phyloP scores from a whole-genome alignment of 371 early-diverging fungal species.

The Haplosporangium sp. region DNA sequence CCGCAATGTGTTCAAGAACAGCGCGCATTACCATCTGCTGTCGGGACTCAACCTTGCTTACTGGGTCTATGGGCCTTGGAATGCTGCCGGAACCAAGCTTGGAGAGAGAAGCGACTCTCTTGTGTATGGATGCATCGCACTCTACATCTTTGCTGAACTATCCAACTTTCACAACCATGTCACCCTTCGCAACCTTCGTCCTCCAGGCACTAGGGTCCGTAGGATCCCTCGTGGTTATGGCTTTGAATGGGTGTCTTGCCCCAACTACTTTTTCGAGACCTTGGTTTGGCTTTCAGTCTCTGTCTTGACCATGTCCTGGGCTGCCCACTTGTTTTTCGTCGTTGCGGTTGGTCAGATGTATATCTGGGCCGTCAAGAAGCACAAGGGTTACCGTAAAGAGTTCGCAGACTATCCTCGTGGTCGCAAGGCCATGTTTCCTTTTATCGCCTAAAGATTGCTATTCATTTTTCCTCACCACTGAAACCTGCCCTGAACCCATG shows the following conservation, averaged over 20 bases:
- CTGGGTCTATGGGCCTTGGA: constrained; percentile 85
- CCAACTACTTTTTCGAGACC: constrained; percentile 94
- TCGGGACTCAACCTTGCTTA: constrained; percentile 89
- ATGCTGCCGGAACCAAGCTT: constrained; percentile 62
- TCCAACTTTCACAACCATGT: constrained; percentile 90
- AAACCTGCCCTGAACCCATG: not conserved
- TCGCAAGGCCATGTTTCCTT: constrained; percentile 93
- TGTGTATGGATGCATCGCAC: constrained; percentile 67
- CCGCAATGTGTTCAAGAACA: constrained; percentile 93
- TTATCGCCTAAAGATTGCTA: constrained; percentile 65
- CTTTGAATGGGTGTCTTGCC: constrained; percentile 91
- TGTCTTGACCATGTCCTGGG: constrained; percentile 80
- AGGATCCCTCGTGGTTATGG: constrained; percentile 95
- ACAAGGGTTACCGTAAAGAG: constrained; percentile 90
- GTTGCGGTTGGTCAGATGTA: constrained; percentile 93
- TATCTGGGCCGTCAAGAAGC: constrained; percentile 97
- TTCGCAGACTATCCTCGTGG: constrained; percentile 93
- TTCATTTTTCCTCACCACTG: not conserved
- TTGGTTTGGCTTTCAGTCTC: constrained; percentile 86
- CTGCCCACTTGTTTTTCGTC: constrained; percentile 81
- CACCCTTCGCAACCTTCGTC: constrained; percentile 92
- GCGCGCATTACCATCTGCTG: constrained; percentile 94
- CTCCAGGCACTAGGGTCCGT: constrained; percentile 89
- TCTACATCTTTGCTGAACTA: constrained; percentile 82
- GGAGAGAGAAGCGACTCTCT: constrained; percentile 65